These are phyloP conservation scores for Fagopyrum homotropicum DNA, from an alignment of 148 eudicot genomes.

Conservation along the genomic window DNA sequence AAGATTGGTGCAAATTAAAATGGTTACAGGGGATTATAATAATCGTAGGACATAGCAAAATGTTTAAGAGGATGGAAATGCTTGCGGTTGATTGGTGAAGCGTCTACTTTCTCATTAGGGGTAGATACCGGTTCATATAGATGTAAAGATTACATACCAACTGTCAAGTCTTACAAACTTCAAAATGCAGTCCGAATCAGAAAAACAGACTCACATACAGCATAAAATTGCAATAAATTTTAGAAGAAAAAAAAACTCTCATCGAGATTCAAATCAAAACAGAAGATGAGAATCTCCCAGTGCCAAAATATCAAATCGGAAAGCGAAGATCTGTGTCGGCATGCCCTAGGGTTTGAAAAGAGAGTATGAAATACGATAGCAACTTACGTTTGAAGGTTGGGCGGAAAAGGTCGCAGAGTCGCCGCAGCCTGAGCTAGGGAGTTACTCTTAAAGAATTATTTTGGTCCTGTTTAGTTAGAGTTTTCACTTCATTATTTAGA, in stretches of 20 bases:
- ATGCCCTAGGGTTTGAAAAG: background rate
- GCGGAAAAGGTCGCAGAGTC: conserved; percentile 4
- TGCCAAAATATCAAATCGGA: background rate
- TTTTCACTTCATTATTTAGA: too few relatives aligned
- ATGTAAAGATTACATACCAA: background rate
- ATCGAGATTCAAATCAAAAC: background rate
- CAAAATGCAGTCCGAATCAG: background rate
- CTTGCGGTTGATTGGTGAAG: background rate
- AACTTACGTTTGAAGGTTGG: conserved; percentile 5
- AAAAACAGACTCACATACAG: background rate
- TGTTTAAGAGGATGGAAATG: background rate
- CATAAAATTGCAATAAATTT: background rate
- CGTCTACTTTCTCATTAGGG: background rate
- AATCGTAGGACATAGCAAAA: background rate
- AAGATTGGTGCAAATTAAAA: too few relatives aligned
- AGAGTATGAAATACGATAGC: background rate
- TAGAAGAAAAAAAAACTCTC: background rate
- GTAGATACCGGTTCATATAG: background rate
- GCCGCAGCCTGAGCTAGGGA: conserved; percentile 14
- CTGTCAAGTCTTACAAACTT: background rate
- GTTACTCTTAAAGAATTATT: too few relatives aligned
- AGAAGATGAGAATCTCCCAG: background rate
- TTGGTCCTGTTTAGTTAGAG: too few relatives aligned
- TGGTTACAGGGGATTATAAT: background rate
- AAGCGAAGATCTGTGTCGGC: background rate